Base-by-base conservation (phyloP, 2,329 filamentous ascomycete species). In the Fusarium chlamydosporum region DNA sequence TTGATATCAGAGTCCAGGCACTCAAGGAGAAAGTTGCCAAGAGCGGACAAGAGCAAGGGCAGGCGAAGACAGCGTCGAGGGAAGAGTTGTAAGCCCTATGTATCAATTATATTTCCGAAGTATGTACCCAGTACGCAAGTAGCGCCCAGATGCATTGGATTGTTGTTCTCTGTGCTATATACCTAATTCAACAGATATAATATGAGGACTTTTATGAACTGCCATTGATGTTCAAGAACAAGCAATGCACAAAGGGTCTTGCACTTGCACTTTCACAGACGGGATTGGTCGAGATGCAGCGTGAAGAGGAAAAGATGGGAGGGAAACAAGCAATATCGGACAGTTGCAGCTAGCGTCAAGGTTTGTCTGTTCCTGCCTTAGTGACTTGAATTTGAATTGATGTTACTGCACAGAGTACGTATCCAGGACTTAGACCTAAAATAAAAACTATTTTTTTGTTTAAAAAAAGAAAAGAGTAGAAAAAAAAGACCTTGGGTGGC, bases 1-100 rank as follows among this genome's bases (percentile, higher is more conserved):
- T 82, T 46, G 74, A 76, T 8, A 73, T 82, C 56, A 77, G 75
- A 70, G 78, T 76, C 9, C 73, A 79, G 61, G 74, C 76, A 4
- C 62, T 82, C 13, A 74, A 75, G 68, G 55, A 65, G 3, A 79
- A 77, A 64, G 64, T 50, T 10, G 40, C 29, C 13, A 55, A 65
- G 41, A 50, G 43, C 33, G 55, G 40, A 9, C 60, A 61, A 26
- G 61, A 27, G n/a, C 42, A 69, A 26, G 46, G 52, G 23, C 26
- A 55, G 16, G 38, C 45, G 31, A 57, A 65, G 51, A 52, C 57
- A 10, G 65, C 54, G 13, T 53, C 59, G 5, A 76, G 72, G 50
- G 74, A 75, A 34, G 75, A 77, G 60, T 57, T 77, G 45, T 76
- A 56, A 41, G 33, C 18, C 48, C 27, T 13, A 12, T 38, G 33